Percentiles rank a stretch among this genome's conserved stretches.
phyloP scores from a whole-genome alignment of 176 grass and related monocot genomes.

The Rhynchospora tenuis region DNA sequence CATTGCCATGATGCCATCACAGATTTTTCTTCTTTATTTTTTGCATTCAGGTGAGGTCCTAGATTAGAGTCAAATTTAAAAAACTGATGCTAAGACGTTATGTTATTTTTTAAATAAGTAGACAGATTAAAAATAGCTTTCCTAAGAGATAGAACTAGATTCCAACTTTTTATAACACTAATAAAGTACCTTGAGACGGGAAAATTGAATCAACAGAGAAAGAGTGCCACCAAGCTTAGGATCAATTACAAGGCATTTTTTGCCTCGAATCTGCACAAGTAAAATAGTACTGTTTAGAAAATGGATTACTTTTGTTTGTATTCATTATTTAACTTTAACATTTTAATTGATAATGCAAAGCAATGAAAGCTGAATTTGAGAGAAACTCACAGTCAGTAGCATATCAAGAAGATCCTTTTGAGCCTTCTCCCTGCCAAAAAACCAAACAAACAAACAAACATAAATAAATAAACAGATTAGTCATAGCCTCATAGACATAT shows the following conservation, averaged over 20 bases:
- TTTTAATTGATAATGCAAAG: neutral
- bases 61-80: neutral
- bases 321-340: neutral
- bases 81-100: neutral
- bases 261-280: constrained; percentile 48
- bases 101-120: neutral
- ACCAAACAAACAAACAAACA: neutral
- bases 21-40: neutral
- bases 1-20: neutral
- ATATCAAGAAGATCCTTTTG: constrained; percentile 82
- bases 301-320: neutral
- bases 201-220: constrained; percentile 59
- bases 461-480: neutral
- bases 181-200: constrained; percentile 53
- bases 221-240: constrained; percentile 64
- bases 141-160: neutral
- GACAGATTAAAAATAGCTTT: neutral
- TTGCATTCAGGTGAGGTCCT: neutral
- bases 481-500: constrained; percentile 1
- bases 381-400: constrained; percentile 54
- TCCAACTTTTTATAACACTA: neutral
- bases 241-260: constrained; percentile 78
- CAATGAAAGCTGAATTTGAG: neutral
- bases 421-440: constrained; percentile 60
- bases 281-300: neutral